Evolutionary conservation across 129 eudicot genomes (phyloP), one percentile per base, ranked within the genome.

Genomic region (Glebionis coronaria): DNA sequence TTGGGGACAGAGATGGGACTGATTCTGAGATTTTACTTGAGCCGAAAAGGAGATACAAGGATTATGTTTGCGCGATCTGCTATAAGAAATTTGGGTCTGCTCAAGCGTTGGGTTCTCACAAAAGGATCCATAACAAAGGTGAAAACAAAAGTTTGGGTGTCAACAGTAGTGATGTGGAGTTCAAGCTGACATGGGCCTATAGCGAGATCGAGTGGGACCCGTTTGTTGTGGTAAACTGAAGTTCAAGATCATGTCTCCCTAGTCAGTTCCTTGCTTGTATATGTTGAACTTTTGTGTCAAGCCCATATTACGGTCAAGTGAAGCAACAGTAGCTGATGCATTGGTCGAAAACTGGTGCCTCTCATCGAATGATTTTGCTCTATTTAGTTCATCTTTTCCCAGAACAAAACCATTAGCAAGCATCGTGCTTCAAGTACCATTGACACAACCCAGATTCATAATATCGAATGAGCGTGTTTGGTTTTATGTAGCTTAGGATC

Each of bases 341-440:
- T 67, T 83, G 62, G 87, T 67, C 7, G 82, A 72, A 12, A 88
- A 45, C 23, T 79, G 71, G 75, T 80, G 96, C 61, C 25, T 80
- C 45, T 85, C 92, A n/a, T 88, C 92, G 2, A 88, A 83, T 2
- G 85, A 57, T 62, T 81, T 71, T 38, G 96, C 93, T 53, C 75
- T 88, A 78, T 72, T 69, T 21, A 88, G 46, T 2, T 87, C 86
- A 50, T 83, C 96, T 72, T 88, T 85, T 40, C 96, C 96, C 54
- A 88, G 67, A 67, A 79, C 74, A 46, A 78, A 85, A 65, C 96
- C 96, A 77, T 76, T 85, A 31, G 96, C 92, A 3, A 88, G 93
- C 93, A 88, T 85, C 47, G 78, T 76, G 81, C 93, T 88, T 31
- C n/a, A n/a, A n/a, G n/a, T n/a, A n/a, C n/a, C n/a, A n/a, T n/a